Evolutionary conservation across 2,329 filamentous ascomycete species (phyloP), one percentile per base, ranked within the genome.

Genomic region (Hysterium pulicare): DNA sequence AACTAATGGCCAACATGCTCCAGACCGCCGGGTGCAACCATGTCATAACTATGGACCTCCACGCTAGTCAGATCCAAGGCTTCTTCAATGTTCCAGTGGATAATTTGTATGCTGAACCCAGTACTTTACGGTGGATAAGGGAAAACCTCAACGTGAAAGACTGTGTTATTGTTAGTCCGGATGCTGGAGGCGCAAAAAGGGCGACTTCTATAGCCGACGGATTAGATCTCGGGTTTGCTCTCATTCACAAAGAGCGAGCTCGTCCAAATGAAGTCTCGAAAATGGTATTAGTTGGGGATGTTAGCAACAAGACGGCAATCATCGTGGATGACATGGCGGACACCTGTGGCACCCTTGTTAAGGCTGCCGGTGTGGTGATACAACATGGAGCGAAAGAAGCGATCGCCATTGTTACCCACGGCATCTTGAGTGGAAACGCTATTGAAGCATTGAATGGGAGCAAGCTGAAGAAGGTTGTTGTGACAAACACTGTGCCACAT

Each of bases 321-420:
- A 83, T 98, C 37, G 91, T 98, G 36, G 91, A 97, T 66, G 91
- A 97, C 66, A 96, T 97, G 89, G 90, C 90, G 23, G 91, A 97
- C 64, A 96, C 91, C 3, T 96, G 90, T 67, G 90, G 90, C 54
- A 95, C 89, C 2, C 74, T 87, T 10, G 81, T 78, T 66, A 97
- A 97, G 73, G 93, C 90, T 2, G 93, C 91, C 13, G 84, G 88
- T 44, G 91, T 90, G 0, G 81, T 97, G 40, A 87, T 91, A 67
- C 79, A 88, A 57, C 85, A 96, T 60, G 88, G 89, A 23, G 91
- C 93, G 1, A 82, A 82, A 53, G 83, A 94, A 62, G 90, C 95
- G 28, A 88, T 95, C 49, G 93, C 93, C 19, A 94, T 97, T 53
- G 93, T 97, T 45, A 96, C 91, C 1, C 91, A 96, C 63, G 90